Conservation (phyloP, 192 early-diverging fungal species). For the Backusella mclennaniae region DNA sequence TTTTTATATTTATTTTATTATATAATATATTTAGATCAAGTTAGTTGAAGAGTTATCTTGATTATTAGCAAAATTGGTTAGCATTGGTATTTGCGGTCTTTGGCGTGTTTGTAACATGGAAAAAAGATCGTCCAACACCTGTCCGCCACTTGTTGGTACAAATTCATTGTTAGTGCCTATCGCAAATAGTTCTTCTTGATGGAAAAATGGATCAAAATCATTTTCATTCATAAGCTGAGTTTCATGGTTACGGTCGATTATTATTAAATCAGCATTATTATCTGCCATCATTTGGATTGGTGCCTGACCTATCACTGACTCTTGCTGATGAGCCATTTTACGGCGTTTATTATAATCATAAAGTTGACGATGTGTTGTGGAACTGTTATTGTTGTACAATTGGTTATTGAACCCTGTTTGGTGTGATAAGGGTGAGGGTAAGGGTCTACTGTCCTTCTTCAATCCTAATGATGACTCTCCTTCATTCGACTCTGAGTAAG, state of each 20-base stretch:
- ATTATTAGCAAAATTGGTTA: not conserved
- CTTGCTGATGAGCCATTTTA: not conserved
- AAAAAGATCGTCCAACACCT: constrained; percentile 31
- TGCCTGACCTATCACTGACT: not conserved
- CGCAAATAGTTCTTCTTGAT: constrained; percentile 19
- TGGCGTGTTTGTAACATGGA: constrained; percentile 33
- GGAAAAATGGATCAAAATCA: constrained; percentile 33
- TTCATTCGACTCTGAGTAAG: not conserved
- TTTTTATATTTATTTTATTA: not conserved
- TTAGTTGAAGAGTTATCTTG: not conserved
- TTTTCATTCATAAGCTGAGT: not conserved
- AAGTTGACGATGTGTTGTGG: not conserved
- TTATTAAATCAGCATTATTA: not conserved
- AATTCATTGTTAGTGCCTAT: not conserved
- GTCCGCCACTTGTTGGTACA: constrained; percentile 17
- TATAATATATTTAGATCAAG: not conserved
- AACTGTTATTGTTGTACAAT: not conserved
- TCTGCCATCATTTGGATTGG: not conserved
- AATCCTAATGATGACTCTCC: not conserved
- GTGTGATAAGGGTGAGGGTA: not conserved
- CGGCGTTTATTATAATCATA: not conserved
- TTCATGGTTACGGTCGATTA: not conserved
- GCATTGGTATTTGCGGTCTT: constrained; percentile 29
- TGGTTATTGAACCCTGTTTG: constrained; percentile 3
- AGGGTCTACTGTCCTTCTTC: not conserved